These are phyloP conservation scores for Kazachstania kunashirensis DNA, from an alignment of 805 yeast species.

Conservation along the genomic window DNA sequence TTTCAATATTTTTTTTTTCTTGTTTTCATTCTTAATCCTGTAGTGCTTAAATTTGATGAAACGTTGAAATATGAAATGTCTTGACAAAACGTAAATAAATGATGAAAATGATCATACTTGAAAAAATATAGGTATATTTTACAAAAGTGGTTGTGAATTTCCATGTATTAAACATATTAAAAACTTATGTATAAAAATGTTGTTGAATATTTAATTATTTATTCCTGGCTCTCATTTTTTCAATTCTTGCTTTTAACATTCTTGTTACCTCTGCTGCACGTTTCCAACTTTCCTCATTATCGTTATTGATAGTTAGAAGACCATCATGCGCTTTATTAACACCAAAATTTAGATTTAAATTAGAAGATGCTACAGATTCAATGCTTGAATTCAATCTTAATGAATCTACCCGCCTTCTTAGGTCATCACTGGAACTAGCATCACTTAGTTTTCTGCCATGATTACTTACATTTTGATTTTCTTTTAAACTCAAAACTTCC, in stretches of 20 bases:
- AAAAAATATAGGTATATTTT: too few relatives aligned
- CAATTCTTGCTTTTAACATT: conserved; percentile 77
- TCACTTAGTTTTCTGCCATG: not conserved
- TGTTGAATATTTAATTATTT: too few relatives aligned
- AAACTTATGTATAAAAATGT: too few relatives aligned
- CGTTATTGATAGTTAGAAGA: not conserved
- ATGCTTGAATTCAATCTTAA: conserved; percentile 13
- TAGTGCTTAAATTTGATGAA: too few relatives aligned
- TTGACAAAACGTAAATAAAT: too few relatives aligned
- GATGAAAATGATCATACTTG: too few relatives aligned
- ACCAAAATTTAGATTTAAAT: not conserved
- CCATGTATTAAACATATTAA: too few relatives aligned
- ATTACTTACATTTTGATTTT: not conserved
- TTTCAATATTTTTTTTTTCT: too few relatives aligned
- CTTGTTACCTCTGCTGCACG: conserved; percentile 85
- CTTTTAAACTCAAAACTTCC: conserved; percentile 8
- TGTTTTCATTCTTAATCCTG: too few relatives aligned
- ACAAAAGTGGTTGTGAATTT: too few relatives aligned
- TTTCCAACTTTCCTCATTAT: conserved; percentile 67
- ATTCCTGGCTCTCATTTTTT: conserved; percentile 70
- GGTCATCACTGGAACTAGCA: conserved; percentile 21
- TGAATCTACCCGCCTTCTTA: conserved; percentile 25
- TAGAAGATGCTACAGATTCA: conserved; percentile 18
- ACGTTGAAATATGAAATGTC: too few relatives aligned
- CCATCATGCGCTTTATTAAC: not conserved